Evolutionary conservation across 164 flowering plant genomes (phyloP), one percentile per base, ranked within the genome.

Genomic region (Euptelea pleiosperma): DNA sequence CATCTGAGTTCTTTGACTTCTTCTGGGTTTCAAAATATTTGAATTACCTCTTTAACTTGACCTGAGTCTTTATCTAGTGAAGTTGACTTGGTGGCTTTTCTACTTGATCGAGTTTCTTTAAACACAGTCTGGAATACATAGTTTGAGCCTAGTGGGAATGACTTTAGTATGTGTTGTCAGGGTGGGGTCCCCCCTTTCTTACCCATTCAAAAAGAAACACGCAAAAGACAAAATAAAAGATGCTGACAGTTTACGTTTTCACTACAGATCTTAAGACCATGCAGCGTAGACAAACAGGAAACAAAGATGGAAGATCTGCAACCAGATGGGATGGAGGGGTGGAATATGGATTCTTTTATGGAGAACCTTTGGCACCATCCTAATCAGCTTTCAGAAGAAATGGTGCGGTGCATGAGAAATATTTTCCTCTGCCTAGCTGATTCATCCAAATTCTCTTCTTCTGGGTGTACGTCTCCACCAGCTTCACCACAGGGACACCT

Each of bases 361-460:
- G 57, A 72, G 57, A 57, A 52, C 45, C 72, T 74, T 25, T 60
- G 74, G 68, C 41, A 72, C 18, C 51, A 74, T 16, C 81, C 81
- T 25, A 73, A 73, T 63, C 62, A 52, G 36, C 71, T 77, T 18
- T 77, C 81, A 6, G 78, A 77, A 67, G 73, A 77, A 62, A 77
- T 77, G 81, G 76, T 77, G 55, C 41, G 18, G 41, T 75, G 78
- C 58, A 77, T 77, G 81, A 77, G 66, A 67, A 64, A 74, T 56
- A 77, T 77, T 35, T 77, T 72, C 42, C 50, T 74, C 28, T 62
- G 44, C 42, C 61, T 77, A 21, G 65, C 78, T 28, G 75, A 77
- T 69, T 61, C 73, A 7, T 65, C 80, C 31, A 70, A 77, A 60
- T 46, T 55, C 34, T 58, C 73, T 54, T 61, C 67, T 30, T 56